Evolutionary conservation across 2,329 filamentous ascomycete genomes (phyloP), one percentile per base, ranked within the genome.

Genomic region (Stachybotrys elegans): DNA sequence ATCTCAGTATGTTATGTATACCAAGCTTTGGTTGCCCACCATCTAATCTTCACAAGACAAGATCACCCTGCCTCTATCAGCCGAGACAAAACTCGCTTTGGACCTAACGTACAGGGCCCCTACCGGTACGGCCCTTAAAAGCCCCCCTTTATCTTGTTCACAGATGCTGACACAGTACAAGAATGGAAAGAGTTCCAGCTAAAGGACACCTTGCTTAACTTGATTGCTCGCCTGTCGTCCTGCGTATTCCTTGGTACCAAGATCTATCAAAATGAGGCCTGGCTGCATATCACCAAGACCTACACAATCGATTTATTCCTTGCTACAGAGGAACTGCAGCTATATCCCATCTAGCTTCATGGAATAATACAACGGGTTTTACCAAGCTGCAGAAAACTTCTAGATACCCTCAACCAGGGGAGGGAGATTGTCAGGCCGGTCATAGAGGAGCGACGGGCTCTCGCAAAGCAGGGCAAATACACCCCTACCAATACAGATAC

Each of bases 281-380:
- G 75, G 52, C 58, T 79, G 17, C 55, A 63, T 7, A 59, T 66
- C 34, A 72, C 72, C 38, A 59, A 69, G 3, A 57, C 59, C 7
- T 78, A 77, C 46, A 72, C 75, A 8, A 51, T 70, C 19, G 62
- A 67, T 40, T 54, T 60, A 25, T 61, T 71, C 34, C 48, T 68
- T 6, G 39, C 44, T 2, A 44, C 44, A 0, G 42, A 52, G 5
- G 8, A 40, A 4, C 57, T 75, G 14, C 63, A 60, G 36, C 54
- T 72, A 40, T 60, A 72, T 7, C 74, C 76, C 0, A 59, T 57
- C 4, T 59, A 68, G 4, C 50, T 76, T 5, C 69, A 74, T 4
- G 68, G 70, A 1, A 42, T 79, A 4, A 48, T 75, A 1, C 67
- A 73, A 48, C 74, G 68, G 57, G 63, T 67, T 46, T 62, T 65